Evolutionary conservation across 495 filamentous ascomycete species (phyloP).

Genomic region (Talaromyces trachyspermus): DNA sequence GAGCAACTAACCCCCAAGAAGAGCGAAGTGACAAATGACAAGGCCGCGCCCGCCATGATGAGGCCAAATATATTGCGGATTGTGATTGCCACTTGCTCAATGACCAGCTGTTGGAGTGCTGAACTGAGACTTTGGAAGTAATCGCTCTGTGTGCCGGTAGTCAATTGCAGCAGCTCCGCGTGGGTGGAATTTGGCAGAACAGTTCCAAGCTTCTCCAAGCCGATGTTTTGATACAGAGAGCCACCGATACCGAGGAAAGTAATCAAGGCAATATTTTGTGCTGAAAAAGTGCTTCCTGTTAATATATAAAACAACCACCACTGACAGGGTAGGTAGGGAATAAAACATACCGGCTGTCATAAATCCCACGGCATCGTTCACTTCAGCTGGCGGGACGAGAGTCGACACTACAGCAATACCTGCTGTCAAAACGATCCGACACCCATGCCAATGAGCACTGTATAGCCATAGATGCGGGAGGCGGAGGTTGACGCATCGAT

Average conservation of each 20-base stretch:
- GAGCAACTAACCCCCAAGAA: neutral
- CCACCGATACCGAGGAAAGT: neutral
- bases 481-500: slow-evolving; percentile 29
- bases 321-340: no score
- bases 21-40: neutral
- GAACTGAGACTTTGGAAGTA: neutral
- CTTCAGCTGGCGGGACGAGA: slow-evolving; percentile 28
- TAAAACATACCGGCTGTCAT: no score
- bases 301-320: no score
- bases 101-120: neutral
- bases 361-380: slow-evolving; percentile 41
- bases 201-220: neutral
- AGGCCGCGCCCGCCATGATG: neutral
- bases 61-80: neutral
- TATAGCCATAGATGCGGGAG: slow-evolving; percentile 8
- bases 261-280: neutral
- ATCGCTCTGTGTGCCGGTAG: neutral
- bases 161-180: neutral
- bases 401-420: slow-evolving; percentile 48
- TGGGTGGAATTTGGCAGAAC: neutral
- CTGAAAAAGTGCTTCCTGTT: no score
- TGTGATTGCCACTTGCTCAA: neutral
- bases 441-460: slow-evolving; percentile 45
- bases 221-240: neutral
- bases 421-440: slow-evolving; percentile 44